phyloP scores from a whole-genome alignment of 2,329 filamentous ascomycete species.

The Xylaria sp. region DNA sequence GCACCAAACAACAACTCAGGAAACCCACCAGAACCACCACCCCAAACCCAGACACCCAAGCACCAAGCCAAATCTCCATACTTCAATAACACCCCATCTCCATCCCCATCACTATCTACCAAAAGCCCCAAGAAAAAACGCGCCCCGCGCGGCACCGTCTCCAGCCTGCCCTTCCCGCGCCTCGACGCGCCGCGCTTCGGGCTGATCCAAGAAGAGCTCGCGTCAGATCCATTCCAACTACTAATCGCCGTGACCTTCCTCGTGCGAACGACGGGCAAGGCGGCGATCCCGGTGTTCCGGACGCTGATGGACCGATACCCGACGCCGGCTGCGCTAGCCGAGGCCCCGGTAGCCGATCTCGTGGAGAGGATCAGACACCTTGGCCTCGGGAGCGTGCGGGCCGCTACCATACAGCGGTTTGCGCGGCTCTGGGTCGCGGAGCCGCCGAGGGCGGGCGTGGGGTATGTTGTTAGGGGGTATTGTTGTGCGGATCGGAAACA shows the following conservation, averaged over 20 bases:
- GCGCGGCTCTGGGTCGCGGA: conserved; percentile 74
- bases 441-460: conserved; percentile 69
- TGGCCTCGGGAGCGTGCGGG: conserved; percentile 76
- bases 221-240: conserved; percentile 79
- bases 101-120: neutral
- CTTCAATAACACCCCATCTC: conserved; percentile 42
- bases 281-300: conserved; percentile 81
- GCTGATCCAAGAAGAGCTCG: conserved; percentile 84
- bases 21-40: neutral
- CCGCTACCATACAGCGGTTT: conserved; percentile 74
- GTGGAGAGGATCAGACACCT: conserved; percentile 73
- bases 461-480: conserved; percentile 66
- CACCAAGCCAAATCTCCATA: conserved; percentile 51
- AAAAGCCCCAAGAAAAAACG: conserved; percentile 48
- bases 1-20: neutral
- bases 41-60: conserved; percentile 40
- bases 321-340: conserved; percentile 70
- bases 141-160: conserved; percentile 59
- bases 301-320: conserved; percentile 75
- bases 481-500: neutral
- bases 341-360: conserved; percentile 67
- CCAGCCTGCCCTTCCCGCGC: conserved; percentile 73
- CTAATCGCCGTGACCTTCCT: conserved; percentile 87
- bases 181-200: conserved; percentile 74
- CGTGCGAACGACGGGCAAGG: conserved; percentile 79